Evolutionary conservation across 305 asterid genomes (phyloP).

Genomic region (Stenogyne calaminthoides): DNA sequence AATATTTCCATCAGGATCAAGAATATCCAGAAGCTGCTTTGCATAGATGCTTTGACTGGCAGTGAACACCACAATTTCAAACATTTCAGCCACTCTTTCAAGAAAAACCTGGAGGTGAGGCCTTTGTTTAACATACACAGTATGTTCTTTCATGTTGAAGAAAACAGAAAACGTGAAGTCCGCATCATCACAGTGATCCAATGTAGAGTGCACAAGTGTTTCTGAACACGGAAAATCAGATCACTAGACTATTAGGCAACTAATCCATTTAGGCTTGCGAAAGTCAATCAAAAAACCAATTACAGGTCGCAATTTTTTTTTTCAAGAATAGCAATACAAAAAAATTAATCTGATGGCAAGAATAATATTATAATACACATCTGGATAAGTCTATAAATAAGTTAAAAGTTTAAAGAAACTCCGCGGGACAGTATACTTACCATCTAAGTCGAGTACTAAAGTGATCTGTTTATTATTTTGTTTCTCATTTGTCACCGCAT

Average conservation of each 20-base stretch:
- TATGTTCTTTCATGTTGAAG: slow-evolving; percentile 87
- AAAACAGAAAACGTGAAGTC: slow-evolving; percentile 90
- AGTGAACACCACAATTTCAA: slow-evolving; percentile 86
- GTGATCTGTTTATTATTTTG: slow-evolving; percentile 57
- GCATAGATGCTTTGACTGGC: slow-evolving; percentile 99
- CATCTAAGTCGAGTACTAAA: slow-evolving; percentile 92
- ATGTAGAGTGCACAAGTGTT: slow-evolving; percentile 94
- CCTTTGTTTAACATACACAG: slow-evolving; percentile 82
- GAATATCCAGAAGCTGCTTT: slow-evolving; percentile 74
- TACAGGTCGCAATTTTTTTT: background rate
- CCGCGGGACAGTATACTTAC: slow-evolving; percentile 43
- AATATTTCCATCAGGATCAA: slow-evolving; percentile 86
- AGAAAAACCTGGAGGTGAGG: slow-evolving; percentile 83
- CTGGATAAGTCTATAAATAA: background rate
- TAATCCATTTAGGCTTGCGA: slow-evolving; percentile 19
- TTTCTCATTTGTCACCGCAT: slow-evolving; percentile 44
- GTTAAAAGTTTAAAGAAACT: slow-evolving; percentile 11
- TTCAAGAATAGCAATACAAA: background rate
- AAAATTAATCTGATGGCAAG: slow-evolving; percentile 2
- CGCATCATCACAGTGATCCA: slow-evolving; percentile 77
- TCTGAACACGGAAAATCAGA: slow-evolving; percentile 56
- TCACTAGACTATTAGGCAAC: slow-evolving; percentile 25
- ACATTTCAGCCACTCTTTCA: slow-evolving; percentile 83
- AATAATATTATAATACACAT: slow-evolving; percentile 5
- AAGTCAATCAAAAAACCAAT: slow-evolving; percentile 12